phyloP scores from a whole-genome alignment of 352 stramenopile genomes.

The Aphanomyces astaci region DNA sequence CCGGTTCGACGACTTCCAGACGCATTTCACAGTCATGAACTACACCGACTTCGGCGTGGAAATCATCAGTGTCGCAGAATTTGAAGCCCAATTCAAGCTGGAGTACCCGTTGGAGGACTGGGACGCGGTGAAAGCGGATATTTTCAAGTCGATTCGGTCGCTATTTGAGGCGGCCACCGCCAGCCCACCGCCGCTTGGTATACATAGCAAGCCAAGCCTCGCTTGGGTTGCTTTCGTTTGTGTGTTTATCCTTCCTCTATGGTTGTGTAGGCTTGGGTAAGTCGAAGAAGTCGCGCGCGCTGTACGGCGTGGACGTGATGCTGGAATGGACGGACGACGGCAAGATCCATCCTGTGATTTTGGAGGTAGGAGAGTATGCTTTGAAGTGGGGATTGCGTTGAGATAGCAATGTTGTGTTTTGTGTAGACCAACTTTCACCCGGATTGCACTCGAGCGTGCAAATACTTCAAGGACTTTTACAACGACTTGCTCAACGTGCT shows the following conservation, averaged over 20 bases:
- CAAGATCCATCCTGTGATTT: slow-evolving; percentile 35
- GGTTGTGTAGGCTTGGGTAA: slow-evolving; percentile 28
- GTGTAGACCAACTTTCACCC: slow-evolving; percentile 39
- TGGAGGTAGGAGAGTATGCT: slow-evolving; percentile 28
- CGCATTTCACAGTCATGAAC: slow-evolving; percentile 61
- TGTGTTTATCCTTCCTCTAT: background rate
- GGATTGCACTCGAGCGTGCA: slow-evolving; percentile 45
- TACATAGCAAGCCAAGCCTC: too few species aligned
- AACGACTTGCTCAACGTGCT: slow-evolving; percentile 51
- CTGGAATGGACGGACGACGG: slow-evolving; percentile 37
- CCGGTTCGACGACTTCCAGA: slow-evolving; percentile 47
- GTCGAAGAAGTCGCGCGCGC: slow-evolving; percentile 41
- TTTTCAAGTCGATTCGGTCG: slow-evolving; percentile 41
- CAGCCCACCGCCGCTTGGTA: slow-evolving; percentile 35
- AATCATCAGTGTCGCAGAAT: slow-evolving; percentile 38
- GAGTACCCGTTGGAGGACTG: slow-evolving; percentile 47
- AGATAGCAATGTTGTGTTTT: background rate
- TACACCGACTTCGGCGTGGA: slow-evolving; percentile 40
- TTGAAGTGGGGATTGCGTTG: background rate
- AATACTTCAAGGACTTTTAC: slow-evolving; percentile 49
- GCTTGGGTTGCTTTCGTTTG: too few species aligned
- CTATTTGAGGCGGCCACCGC: slow-evolving; percentile 40
- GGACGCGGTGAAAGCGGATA: slow-evolving; percentile 34
- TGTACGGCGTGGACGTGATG: slow-evolving; percentile 54
- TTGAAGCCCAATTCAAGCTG: slow-evolving; percentile 39